Percentiles rank a stretch among this genome's conserved stretches.
Evolutionary conservation across 208 protist genomes (phyloP).

Genomic region (Leishmania martiniquensis): DNA sequence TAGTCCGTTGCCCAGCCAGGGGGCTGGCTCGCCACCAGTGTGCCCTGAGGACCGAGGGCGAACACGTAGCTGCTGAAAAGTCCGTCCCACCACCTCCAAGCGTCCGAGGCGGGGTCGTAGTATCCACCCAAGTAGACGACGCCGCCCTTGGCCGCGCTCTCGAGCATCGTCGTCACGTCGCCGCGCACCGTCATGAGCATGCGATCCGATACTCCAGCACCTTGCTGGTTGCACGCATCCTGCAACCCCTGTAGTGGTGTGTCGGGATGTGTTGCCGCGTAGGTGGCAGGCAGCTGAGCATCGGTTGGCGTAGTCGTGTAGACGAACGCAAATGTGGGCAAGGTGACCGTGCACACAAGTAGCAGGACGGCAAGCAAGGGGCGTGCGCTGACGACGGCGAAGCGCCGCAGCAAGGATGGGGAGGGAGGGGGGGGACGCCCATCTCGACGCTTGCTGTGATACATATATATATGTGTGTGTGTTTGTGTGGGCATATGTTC

Average conservation of each 20-base stretch:
- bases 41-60: background rate
- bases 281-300: constrained; percentile 2
- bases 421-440: background rate
- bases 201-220: background rate
- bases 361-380: background rate
- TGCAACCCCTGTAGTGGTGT: background rate
- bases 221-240: background rate
- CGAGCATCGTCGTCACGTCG: background rate
- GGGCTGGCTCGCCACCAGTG: background rate
- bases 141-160: background rate
- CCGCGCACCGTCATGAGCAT: constrained; percentile 12
- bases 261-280: background rate
- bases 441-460: background rate
- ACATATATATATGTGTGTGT: no score
- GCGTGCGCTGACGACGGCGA: background rate
- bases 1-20: constrained; percentile 11
- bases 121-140: constrained; percentile 2
- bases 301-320: background rate
- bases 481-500: background rate
- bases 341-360: background rate
- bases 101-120: background rate
- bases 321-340: background rate
- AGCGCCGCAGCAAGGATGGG: background rate
- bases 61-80: background rate
- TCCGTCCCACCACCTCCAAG: constrained; percentile 4